phyloP scores from a whole-genome alignment of 441 rosid species.

The Capsella rubella region DNA sequence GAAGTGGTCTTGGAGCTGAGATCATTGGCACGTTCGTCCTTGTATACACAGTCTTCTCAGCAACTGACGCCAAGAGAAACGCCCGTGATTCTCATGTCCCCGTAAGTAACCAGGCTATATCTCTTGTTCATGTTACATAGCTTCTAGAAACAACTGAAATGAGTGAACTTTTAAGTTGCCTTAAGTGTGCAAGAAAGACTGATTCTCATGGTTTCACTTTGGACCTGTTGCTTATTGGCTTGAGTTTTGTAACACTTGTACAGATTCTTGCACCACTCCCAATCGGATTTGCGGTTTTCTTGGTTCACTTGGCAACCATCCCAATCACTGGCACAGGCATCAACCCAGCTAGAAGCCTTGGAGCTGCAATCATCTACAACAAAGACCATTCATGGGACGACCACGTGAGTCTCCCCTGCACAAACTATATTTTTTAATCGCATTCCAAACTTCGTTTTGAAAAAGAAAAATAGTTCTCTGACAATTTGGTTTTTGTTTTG shows the following conservation, averaged over 20 bases:
- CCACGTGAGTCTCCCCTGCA: conserved; percentile 38
- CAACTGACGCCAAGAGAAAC: conserved; percentile 64
- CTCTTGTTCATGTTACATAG: neutral
- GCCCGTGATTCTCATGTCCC: conserved; percentile 67
- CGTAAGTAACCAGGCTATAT: conserved; percentile 42
- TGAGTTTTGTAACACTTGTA: conserved; percentile 19
- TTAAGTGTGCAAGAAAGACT: neutral
- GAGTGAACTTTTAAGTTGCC: neutral
- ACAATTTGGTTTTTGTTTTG: neutral
- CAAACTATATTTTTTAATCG: neutral
- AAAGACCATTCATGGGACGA: conserved; percentile 46
- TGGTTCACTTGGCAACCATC: conserved; percentile 46
- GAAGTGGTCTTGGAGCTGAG: conserved; percentile 59
- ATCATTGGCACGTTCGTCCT: conserved; percentile 62
- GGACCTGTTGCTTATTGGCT: conserved; percentile 7
- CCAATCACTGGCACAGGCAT: conserved; percentile 47
- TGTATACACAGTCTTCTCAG: conserved; percentile 65
- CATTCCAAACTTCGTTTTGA: neutral
- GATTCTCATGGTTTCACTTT: neutral
- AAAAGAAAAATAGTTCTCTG: neutral
- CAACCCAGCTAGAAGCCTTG: conserved; percentile 44
- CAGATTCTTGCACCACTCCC: conserved; percentile 46
- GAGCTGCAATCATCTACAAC: conserved; percentile 46
- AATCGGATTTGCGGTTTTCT: conserved; percentile 45
- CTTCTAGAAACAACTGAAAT: neutral